These are phyloP conservation scores for Xanthoparmelia taractica DNA, from an alignment of 495 filamentous ascomycete genomes.

Conservation along the genomic window DNA sequence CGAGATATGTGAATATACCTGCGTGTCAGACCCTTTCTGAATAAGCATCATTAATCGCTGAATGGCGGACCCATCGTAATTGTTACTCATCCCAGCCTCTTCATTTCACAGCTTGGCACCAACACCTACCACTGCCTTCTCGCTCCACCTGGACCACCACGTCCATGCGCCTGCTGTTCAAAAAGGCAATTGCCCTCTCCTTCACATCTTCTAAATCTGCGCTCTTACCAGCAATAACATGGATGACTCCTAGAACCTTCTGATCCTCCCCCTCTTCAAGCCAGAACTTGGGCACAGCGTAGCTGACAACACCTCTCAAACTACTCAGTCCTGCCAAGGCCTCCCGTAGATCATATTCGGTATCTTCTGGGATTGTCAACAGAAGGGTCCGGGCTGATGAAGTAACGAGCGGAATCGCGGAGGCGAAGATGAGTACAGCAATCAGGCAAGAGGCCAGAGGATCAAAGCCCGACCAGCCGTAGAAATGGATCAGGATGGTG, in stretches of 20 bases:
- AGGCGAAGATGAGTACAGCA: slow-evolving; percentile 81
- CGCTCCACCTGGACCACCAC: slow-evolving; percentile 70
- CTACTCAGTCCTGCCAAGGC: slow-evolving; percentile 75
- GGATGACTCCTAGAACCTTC: slow-evolving; percentile 66
- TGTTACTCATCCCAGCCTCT: not conserved
- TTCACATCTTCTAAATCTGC: slow-evolving; percentile 72
- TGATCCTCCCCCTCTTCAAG: slow-evolving; percentile 62
- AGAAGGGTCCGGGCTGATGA: slow-evolving; percentile 74
- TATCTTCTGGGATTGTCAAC: slow-evolving; percentile 73
- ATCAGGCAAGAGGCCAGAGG: slow-evolving; percentile 91
- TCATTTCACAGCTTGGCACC: slow-evolving; percentile 46
- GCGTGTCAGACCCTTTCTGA: not conserved
- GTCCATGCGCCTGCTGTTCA: slow-evolving; percentile 57
- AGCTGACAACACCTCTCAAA: slow-evolving; percentile 75
- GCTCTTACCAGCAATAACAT: slow-evolving; percentile 63
- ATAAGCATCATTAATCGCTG: not conserved
- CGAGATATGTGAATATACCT: not conserved
- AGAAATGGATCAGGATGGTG: slow-evolving; percentile 76
- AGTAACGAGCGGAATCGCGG: slow-evolving; percentile 79
- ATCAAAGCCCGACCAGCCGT: slow-evolving; percentile 90
- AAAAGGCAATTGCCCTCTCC: slow-evolving; percentile 50
- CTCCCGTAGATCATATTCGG: slow-evolving; percentile 83
- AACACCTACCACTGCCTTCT: slow-evolving; percentile 68
- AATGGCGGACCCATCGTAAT: not conserved
- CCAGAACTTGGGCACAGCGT: slow-evolving; percentile 90